Percentiles rank a stretch among this genome's conserved stretches.
phyloP scores from a whole-genome alignment of 169 alveolate species.

The Plasmodium fragile region DNA sequence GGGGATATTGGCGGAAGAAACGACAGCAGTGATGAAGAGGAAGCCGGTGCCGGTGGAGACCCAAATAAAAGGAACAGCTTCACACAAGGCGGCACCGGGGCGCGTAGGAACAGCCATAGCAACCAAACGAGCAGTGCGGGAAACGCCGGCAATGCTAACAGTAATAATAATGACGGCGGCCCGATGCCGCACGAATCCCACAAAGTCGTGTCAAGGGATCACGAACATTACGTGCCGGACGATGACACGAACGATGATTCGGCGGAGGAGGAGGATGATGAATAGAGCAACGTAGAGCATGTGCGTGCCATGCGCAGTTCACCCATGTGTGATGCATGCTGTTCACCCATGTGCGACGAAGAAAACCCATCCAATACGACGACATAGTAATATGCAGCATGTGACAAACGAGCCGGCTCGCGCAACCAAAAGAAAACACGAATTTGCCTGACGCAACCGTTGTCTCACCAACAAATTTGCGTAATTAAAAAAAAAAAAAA shows the following conservation, averaged over 20 bases:
- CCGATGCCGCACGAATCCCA: not conserved
- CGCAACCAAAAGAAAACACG: not conserved
- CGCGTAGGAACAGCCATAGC: conserved; percentile 7
- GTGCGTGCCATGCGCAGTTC: not conserved
- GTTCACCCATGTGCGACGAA: not conserved
- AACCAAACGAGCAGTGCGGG: conserved; percentile 24
- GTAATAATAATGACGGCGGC: not conserved
- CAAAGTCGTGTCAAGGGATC: not conserved
- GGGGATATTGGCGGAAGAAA: conserved; percentile 84
- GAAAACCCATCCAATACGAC: not conserved
- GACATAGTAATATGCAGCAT: not conserved
- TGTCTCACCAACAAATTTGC: conserved; percentile 28
- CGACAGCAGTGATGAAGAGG: conserved; percentile 88
- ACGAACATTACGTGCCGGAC: conserved; percentile 61
- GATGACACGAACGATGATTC: not conserved
- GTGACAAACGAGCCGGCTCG: not conserved
- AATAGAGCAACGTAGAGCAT: not conserved
- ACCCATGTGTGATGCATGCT: not conserved
- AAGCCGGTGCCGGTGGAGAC: conserved; percentile 77
- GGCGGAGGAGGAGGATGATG: conserved; percentile 49
- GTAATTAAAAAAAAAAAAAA: conserved; percentile 22
- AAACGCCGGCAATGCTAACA: not conserved
- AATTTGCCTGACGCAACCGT: not conserved
- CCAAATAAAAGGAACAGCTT: not conserved
- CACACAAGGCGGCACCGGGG: not conserved